Evolutionary conservation across 1,139 yeast genomes (phyloP).

Genomic region (Williopsis jadinii): DNA sequence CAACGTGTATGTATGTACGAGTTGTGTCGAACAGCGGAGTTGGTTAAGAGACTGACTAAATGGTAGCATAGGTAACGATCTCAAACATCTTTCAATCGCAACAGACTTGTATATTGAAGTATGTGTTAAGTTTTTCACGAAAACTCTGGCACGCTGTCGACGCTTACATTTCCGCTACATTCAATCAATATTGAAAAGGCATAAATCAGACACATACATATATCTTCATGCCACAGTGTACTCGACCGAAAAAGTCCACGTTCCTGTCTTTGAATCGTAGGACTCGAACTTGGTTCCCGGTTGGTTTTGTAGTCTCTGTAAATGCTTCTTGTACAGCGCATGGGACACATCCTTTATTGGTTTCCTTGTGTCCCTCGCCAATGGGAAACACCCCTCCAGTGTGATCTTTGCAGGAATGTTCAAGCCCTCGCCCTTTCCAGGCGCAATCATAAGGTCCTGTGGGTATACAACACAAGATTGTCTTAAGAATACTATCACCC

Average conservation of each 20-base stretch:
- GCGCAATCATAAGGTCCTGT: conserved; percentile 54
- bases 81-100: too few relatives aligned
- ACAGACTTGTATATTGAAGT: too few relatives aligned
- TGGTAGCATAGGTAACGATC: too few relatives aligned
- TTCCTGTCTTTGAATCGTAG: conserved; percentile 75
- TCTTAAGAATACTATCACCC: conserved; percentile 51
- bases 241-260: conserved; percentile 66
- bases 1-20: too few relatives aligned
- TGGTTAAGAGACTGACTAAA: too few relatives aligned
- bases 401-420: conserved; percentile 71
- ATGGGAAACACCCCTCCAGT: conserved; percentile 73
- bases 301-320: conserved; percentile 55
- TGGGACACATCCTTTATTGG: conserved; percentile 77
- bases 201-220: too few relatives aligned
- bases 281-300: conserved; percentile 59
- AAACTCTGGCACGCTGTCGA: too few relatives aligned
- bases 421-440: conserved; percentile 68
- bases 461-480: conserved; percentile 72
- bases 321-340: conserved; percentile 62
- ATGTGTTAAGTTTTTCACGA: too few relatives aligned
- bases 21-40: too few relatives aligned
- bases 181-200: too few relatives aligned
- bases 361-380: conserved; percentile 61
- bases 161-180: too few relatives aligned
- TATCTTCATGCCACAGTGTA: conserved; percentile 9